These are phyloP conservation scores for Gossypium trilobum DNA, from an alignment of 441 rosid species.

Conservation along the genomic window DNA sequence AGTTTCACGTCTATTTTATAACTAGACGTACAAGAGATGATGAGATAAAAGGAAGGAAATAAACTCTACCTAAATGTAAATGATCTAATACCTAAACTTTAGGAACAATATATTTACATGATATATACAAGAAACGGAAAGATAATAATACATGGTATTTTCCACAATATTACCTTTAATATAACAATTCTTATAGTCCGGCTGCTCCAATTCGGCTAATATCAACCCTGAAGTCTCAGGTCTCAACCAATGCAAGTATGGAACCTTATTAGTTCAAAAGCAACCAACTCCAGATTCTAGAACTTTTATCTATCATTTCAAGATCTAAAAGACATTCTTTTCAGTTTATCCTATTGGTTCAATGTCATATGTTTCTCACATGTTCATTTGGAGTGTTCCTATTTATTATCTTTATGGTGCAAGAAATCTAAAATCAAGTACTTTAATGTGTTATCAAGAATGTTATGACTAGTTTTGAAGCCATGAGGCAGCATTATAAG, in stretches of 20 bases:
- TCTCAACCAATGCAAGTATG: background rate
- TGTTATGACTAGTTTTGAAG: background rate
- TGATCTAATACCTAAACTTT: too few species aligned
- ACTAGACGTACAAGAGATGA: too few species aligned
- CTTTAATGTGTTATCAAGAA: conserved; percentile 1
- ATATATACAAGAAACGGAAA: too few species aligned
- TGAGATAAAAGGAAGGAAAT: too few species aligned
- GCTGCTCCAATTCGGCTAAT: background rate
- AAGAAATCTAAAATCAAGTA: conserved; percentile 15
- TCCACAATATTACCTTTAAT: background rate
- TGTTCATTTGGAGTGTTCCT: background rate
- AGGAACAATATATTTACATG: too few species aligned
- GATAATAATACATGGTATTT: too few species aligned
- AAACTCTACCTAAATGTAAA: too few species aligned
- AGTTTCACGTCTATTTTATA: too few species aligned
- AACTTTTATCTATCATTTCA: background rate
- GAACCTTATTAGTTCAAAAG: background rate
- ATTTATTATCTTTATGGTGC: background rate
- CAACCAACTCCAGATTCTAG: background rate
- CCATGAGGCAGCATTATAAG: background rate
- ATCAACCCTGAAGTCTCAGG: background rate
- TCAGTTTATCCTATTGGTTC: background rate
- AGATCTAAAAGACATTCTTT: background rate
- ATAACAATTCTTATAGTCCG: background rate
- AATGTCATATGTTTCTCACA: background rate